Percentiles rank a stretch among this genome's conserved stretches.
phyloP scores from a whole-genome alignment of 2,329 filamentous ascomycete species.

The Pseudogymnoascus sp. region DNA sequence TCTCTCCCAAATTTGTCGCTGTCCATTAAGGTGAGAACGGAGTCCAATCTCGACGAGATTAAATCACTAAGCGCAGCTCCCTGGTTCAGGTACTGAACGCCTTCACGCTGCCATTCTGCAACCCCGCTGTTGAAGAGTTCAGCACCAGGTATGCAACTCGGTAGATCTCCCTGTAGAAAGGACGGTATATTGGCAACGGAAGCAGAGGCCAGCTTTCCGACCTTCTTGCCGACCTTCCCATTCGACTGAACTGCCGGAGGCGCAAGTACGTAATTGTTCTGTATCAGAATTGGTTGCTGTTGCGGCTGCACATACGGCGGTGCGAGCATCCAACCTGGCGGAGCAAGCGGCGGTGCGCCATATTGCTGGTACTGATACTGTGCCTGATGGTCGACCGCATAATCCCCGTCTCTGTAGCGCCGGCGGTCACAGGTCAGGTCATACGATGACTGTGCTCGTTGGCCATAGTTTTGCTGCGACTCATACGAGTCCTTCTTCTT shows the following conservation, averaged over 20 bases:
- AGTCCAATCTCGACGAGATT: slow-evolving; percentile 56
- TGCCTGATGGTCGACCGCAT: neutral
- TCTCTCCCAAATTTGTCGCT: slow-evolving; percentile 47
- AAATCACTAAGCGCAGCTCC: slow-evolving; percentile 47
- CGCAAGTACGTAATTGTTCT: slow-evolving; percentile 42
- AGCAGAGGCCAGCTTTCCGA: slow-evolving; percentile 33
- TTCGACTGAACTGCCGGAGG: slow-evolving; percentile 17
- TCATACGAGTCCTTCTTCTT: slow-evolving; percentile 5
- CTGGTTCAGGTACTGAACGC: slow-evolving; percentile 40
- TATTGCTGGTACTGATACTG: slow-evolving; percentile 4
- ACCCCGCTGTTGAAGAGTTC: slow-evolving; percentile 39
- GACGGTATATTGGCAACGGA: slow-evolving; percentile 35
- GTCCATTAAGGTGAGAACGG: slow-evolving; percentile 67
- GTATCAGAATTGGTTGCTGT: slow-evolving; percentile 41
- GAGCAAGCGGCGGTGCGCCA: neutral
- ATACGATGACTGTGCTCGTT: slow-evolving; percentile 1
- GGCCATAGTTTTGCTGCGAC: neutral
- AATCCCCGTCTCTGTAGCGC: neutral
- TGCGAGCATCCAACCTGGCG: slow-evolving; percentile 3
- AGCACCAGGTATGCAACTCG: slow-evolving; percentile 28
- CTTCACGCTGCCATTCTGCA: slow-evolving; percentile 36
- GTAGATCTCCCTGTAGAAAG: slow-evolving; percentile 31
- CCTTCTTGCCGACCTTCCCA: slow-evolving; percentile 19
- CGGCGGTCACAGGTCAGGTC: neutral
- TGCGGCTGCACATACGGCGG: slow-evolving; percentile 10